A percentile compares a stretch with the other conserved stretches of the same genome.
These are phyloP conservation scores for Artemisia annua DNA, from an alignment of 129 eudicot genomes.

Conservation along the genomic window DNA sequence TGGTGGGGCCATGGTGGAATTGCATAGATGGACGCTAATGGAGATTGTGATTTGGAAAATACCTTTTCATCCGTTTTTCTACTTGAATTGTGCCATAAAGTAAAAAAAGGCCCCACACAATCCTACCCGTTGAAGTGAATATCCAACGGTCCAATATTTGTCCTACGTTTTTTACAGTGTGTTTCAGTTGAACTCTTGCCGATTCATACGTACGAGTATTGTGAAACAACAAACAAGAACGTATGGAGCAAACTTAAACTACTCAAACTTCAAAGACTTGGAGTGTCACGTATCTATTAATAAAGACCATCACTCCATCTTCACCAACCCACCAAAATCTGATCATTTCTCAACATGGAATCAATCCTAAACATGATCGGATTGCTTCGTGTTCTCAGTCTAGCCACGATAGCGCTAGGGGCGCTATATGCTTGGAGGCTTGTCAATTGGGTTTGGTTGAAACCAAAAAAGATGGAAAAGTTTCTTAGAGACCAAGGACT, in stretches of 20 bases:
- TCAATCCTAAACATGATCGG: slow-evolving; percentile 1
- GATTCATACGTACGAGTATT: too few relatives aligned
- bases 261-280: slow-evolving; percentile 14
- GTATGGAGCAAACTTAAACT: slow-evolving; percentile 3
- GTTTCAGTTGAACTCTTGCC: too few relatives aligned
- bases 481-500: slow-evolving; percentile 45
- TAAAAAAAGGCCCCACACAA: too few relatives aligned
- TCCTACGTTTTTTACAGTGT: too few relatives aligned
- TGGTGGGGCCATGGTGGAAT: too few relatives aligned
- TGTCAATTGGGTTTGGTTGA: neutral
- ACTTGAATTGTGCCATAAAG: too few relatives aligned
- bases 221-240: neutral
- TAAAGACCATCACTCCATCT: slow-evolving; percentile 23
- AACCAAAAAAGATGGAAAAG: too few relatives aligned
- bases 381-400: slow-evolving; percentile 5
- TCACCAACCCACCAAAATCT: neutral
- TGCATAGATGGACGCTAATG: too few relatives aligned
- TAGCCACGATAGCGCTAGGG: neutral
- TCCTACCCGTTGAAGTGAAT: too few relatives aligned
- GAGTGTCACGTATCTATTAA: slow-evolving; percentile 12
- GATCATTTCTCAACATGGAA: slow-evolving; percentile 12
- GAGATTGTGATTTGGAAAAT: too few relatives aligned
- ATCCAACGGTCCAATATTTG: too few relatives aligned
- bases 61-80: too few relatives aligned
- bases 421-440: slow-evolving; percentile 17